Percentiles rank a stretch among this genome's conserved stretches.
Conservation (phyloP, 1,284 basidiomycete genomes). For the Trichosporon sp. region DNA sequence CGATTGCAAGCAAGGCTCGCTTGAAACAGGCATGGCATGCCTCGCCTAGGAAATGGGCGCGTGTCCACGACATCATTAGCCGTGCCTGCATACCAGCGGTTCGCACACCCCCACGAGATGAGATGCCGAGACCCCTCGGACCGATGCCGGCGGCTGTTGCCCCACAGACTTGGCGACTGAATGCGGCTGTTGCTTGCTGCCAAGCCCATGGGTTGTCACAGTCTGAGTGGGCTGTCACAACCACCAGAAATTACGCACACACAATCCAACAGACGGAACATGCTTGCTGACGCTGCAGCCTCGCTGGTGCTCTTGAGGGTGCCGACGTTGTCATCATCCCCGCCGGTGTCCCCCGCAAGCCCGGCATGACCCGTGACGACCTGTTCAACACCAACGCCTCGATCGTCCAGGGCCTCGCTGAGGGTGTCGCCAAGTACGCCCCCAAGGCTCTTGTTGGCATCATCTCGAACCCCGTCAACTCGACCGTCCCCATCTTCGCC, state of each 20-base stretch:
- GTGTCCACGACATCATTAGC: not conserved
- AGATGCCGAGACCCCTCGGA: not conserved
- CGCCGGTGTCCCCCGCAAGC: constrained; percentile 94
- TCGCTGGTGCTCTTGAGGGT: constrained; percentile 74
- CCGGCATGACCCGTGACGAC: constrained; percentile 59
- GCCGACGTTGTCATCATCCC: constrained; percentile 93
- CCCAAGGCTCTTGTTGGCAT: constrained; percentile 93
- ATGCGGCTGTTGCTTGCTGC: not conserved
- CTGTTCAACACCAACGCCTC: constrained; percentile 74
- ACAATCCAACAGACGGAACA: too few relatives aligned
- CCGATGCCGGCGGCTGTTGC: not conserved
- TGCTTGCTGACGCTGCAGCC: constrained; percentile 56
- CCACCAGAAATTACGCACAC: too few relatives aligned
- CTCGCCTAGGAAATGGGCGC: not conserved
- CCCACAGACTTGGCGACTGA: not conserved
- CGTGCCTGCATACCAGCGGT: not conserved
- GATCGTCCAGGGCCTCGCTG: constrained; percentile 89
- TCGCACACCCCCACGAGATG: not conserved
- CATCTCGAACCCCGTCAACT: constrained; percentile 95
- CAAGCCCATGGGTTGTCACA: too few relatives aligned
- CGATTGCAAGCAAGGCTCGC: not conserved
- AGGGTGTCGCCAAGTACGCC: constrained; percentile 71
- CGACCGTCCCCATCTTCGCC: constrained; percentile 93
- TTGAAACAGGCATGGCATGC: not conserved
- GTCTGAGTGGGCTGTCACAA: too few relatives aligned